Evolutionary conservation across 1,284 basidiomycete species (phyloP).

Genomic region (Fomitopsis pinicola): DNA sequence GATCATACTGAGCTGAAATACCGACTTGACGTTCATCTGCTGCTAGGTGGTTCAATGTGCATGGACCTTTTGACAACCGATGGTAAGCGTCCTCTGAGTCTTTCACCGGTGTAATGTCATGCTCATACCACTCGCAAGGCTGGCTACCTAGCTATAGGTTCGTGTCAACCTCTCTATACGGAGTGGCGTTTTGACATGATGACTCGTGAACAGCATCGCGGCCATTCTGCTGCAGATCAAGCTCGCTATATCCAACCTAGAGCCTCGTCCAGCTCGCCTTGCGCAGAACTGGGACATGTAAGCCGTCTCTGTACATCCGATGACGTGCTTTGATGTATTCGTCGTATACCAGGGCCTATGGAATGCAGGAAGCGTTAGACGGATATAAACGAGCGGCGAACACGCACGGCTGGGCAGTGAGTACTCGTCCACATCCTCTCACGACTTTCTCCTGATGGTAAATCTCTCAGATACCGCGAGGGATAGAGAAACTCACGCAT

Average conservation of each 20-base stretch:
- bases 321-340: slow-evolving; percentile 8
- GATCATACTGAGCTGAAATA: not conserved
- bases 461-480: slow-evolving; percentile 4
- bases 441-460: not conserved
- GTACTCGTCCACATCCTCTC: not conserved
- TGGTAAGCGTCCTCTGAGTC: slow-evolving; percentile 30
- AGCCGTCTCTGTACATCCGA: slow-evolving; percentile 7
- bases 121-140: slow-evolving; percentile 23
- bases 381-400: slow-evolving; percentile 56
- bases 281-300: slow-evolving; percentile 36
- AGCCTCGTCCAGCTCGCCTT: slow-evolving; percentile 53
- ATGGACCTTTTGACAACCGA: slow-evolving; percentile 64
- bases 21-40: not conserved
- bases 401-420: slow-evolving; percentile 55
- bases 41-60: slow-evolving; percentile 57
- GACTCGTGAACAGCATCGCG: slow-evolving; percentile 38
- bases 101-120: not conserved
- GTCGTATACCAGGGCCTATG: slow-evolving; percentile 38
- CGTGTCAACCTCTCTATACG: too few species aligned
- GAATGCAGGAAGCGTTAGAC: slow-evolving; percentile 45
- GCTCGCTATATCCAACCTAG: slow-evolving; percentile 54
- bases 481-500: slow-evolving; percentile 10
- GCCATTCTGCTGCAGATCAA: slow-evolving; percentile 61
- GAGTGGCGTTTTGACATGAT: not conserved
- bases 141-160: slow-evolving; percentile 68